A percentile compares a stretch with the other conserved stretches of the same genome.
Evolutionary conservation across 768 basidiomycete genomes (phyloP).

Genomic region (Sutorius australiensis): DNA sequence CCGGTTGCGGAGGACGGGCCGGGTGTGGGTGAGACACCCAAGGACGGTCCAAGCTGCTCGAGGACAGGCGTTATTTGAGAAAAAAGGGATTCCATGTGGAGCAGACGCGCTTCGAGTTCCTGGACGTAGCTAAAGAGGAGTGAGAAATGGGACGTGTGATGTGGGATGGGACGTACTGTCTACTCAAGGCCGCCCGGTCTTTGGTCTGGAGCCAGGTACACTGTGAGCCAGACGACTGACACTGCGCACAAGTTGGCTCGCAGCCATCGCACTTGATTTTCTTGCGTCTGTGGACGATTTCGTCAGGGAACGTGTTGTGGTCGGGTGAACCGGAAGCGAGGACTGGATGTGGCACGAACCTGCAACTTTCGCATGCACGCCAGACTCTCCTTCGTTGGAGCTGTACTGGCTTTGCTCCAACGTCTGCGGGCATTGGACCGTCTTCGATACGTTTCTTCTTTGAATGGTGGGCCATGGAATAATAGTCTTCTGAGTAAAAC

Average conservation of each 20-base stretch:
- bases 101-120: slow-evolving; percentile 80
- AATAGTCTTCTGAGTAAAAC: slow-evolving; percentile 41
- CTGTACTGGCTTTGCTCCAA: slow-evolving; percentile 66
- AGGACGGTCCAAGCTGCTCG: slow-evolving; percentile 62
- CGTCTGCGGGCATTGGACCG: slow-evolving; percentile 44
- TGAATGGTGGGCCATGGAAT: slow-evolving; percentile 49
- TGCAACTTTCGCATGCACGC: slow-evolving; percentile 88
- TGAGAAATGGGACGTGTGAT: slow-evolving; percentile 13
- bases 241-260: slow-evolving; percentile 85
- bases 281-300: slow-evolving; percentile 57
- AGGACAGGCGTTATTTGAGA: slow-evolving; percentile 76
- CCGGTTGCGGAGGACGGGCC: slow-evolving; percentile 26
- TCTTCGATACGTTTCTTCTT: slow-evolving; percentile 81
- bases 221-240: slow-evolving; percentile 64
- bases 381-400: slow-evolving; percentile 79
- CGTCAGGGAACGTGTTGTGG: slow-evolving; percentile 16
- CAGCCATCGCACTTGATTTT: slow-evolving; percentile 92
- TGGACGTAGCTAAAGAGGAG: slow-evolving; percentile 69
- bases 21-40: slow-evolving; percentile 39
- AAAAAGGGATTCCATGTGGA: slow-evolving; percentile 88
- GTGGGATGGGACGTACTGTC: slow-evolving; percentile 60
- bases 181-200: slow-evolving; percentile 83
- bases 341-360: slow-evolving; percentile 44
- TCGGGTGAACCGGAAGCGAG: slow-evolving; percentile 6
- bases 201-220: slow-evolving; percentile 92